Percentiles rank a stretch among this genome's conserved stretches.
Conservation (phyloP, 2,329 filamentous ascomycete genomes). For the Ophiostoma tasmaniense region DNA sequence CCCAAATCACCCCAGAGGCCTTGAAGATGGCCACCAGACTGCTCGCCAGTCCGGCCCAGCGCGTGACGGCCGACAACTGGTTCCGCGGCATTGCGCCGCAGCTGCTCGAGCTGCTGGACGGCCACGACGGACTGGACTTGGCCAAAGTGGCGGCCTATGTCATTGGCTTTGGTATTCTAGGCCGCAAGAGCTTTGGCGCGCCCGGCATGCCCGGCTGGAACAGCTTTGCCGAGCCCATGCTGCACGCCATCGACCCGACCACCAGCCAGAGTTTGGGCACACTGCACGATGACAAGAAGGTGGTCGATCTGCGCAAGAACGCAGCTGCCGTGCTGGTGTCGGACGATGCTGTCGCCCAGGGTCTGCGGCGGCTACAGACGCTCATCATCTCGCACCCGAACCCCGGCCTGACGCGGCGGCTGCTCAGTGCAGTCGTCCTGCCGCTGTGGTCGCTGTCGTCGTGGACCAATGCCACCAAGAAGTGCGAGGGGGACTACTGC, state of each 20-base stretch:
- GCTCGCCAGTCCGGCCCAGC: slow-evolving; percentile 50
- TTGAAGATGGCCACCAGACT: slow-evolving; percentile 54
- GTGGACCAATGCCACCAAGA: slow-evolving; percentile 32
- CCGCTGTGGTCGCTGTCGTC: slow-evolving; percentile 56
- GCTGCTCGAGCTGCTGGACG: slow-evolving; percentile 53
- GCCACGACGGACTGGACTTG: slow-evolving; percentile 47
- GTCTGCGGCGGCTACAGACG: slow-evolving; percentile 46
- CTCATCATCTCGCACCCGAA: slow-evolving; percentile 58
- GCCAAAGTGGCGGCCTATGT: slow-evolving; percentile 52
- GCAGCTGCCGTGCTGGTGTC: slow-evolving; percentile 35
- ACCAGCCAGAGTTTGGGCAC: background rate
- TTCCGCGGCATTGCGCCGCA: slow-evolving; percentile 53
- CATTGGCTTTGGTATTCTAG: slow-evolving; percentile 59
- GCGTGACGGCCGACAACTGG: slow-evolving; percentile 49
- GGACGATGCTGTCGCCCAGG: slow-evolving; percentile 38
- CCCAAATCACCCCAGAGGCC: slow-evolving; percentile 60
- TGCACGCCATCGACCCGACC: slow-evolving; percentile 43
- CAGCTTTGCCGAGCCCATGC: slow-evolving; percentile 50
- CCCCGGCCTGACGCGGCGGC: slow-evolving; percentile 53
- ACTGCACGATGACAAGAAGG: slow-evolving; percentile 33
- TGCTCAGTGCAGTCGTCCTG: slow-evolving; percentile 50
- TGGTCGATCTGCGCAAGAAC: slow-evolving; percentile 39
- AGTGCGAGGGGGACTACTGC: slow-evolving; percentile 33
- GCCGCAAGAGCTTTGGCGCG: slow-evolving; percentile 53
- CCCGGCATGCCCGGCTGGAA: slow-evolving; percentile 57